phyloP scores from a whole-genome alignment of 148 eudicot species.

The Rhododendron vialii region DNA sequence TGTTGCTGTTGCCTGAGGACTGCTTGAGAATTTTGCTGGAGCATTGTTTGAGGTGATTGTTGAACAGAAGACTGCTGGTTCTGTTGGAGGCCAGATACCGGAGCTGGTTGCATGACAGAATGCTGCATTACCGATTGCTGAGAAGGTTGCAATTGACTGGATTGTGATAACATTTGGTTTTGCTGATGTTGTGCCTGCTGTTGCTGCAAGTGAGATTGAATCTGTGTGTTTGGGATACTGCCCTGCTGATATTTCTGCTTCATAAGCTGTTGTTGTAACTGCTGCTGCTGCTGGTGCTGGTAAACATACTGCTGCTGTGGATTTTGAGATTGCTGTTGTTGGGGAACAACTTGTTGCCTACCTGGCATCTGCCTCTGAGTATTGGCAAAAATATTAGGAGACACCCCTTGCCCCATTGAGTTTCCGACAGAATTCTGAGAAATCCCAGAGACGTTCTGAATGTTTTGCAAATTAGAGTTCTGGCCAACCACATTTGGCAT shows the following conservation, averaged over 20 bases:
- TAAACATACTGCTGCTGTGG: slow-evolving; percentile 56
- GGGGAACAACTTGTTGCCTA: slow-evolving; percentile 58
- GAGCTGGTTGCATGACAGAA: slow-evolving; percentile 61
- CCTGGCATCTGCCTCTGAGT: slow-evolving; percentile 74
- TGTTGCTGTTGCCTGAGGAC: slow-evolving; percentile 51
- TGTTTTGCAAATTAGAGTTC: slow-evolving; percentile 60
- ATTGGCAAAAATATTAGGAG: slow-evolving; percentile 61
- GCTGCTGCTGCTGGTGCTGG: slow-evolving; percentile 64
- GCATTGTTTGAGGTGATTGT: slow-evolving; percentile 63
- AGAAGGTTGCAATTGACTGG: slow-evolving; percentile 47
- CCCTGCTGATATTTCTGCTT: slow-evolving; percentile 65
- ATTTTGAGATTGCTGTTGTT: slow-evolving; percentile 58
- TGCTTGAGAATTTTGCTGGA: slow-evolving; percentile 67
- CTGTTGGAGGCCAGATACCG: slow-evolving; percentile 55
- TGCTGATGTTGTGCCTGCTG: slow-evolving; percentile 53
- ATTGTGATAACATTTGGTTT: slow-evolving; percentile 35
- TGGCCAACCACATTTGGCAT: slow-evolving; percentile 57
- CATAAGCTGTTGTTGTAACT: slow-evolving; percentile 46
- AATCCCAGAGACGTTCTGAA: slow-evolving; percentile 45
- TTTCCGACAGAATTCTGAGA: slow-evolving; percentile 63
- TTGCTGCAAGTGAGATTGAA: slow-evolving; percentile 54
- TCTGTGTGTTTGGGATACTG: slow-evolving; percentile 41
- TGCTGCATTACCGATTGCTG: slow-evolving; percentile 81
- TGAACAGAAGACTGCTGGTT: slow-evolving; percentile 66
- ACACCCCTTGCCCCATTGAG: slow-evolving; percentile 69